Conservation (phyloP, 179 eudicot species). For the Amaranthus tricolor region DNA sequence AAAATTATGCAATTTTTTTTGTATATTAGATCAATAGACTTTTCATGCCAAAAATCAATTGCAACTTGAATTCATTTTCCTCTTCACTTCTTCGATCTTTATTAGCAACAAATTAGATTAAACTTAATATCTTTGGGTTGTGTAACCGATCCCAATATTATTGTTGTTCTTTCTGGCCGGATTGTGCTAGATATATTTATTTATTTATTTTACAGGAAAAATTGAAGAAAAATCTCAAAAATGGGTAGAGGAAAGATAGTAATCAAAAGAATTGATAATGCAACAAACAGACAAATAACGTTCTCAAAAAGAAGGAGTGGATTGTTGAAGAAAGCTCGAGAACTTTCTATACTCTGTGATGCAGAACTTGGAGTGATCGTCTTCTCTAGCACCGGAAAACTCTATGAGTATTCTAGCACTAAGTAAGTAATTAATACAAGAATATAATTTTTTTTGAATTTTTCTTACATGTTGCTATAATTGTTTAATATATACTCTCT, state of each 20-base stretch:
- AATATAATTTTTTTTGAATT: background rate
- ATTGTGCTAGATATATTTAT: background rate
- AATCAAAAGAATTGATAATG: conserved; percentile 47
- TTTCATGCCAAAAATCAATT: background rate
- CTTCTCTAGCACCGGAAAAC: conserved; percentile 50
- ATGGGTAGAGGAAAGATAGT: conserved; percentile 63
- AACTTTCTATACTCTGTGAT: conserved; percentile 50
- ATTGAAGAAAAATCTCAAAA: background rate
- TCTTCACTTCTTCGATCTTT: background rate
- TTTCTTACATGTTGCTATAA: no score
- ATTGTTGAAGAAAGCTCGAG: conserved; percentile 53
- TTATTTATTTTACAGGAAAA: background rate
- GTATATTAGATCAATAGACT: background rate
- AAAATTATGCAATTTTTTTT: background rate
- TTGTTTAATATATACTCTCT: no score
- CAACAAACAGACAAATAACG: conserved; percentile 52
- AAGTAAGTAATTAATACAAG: conserved; percentile 21
- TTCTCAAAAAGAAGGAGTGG: conserved; percentile 52
- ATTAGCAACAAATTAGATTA: no score
- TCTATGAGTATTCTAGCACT: conserved; percentile 46
- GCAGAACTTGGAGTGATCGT: conserved; percentile 52
- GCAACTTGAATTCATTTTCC: background rate
- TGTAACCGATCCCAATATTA: background rate
- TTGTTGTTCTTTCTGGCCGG: background rate
- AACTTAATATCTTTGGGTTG: no score